phyloP scores from a whole-genome alignment of 2,329 filamentous ascomycete species.

The Saccharata proteae region DNA sequence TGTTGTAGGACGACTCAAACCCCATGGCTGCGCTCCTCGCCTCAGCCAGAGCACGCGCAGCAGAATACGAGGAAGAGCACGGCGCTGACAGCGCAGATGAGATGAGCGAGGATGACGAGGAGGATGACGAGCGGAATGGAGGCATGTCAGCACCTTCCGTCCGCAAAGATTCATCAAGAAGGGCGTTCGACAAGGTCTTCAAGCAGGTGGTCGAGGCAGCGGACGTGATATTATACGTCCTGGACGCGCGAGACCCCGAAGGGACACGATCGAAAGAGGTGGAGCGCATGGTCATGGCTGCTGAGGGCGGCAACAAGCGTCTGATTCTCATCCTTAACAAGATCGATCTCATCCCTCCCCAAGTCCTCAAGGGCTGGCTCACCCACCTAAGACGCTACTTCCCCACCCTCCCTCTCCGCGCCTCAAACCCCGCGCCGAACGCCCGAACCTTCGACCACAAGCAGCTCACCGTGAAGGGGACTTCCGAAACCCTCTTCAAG shows the following conservation, averaged over 20 bases:
- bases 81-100: slow-evolving; percentile 49
- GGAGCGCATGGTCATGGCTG: slow-evolving; percentile 84
- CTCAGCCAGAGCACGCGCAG: slow-evolving; percentile 67
- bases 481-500: slow-evolving; percentile 72
- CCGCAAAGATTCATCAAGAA: slow-evolving; percentile 55
- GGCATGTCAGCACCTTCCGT: slow-evolving; percentile 15
- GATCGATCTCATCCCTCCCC: slow-evolving; percentile 77
- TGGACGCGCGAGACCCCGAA: slow-evolving; percentile 84
- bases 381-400: slow-evolving; percentile 76
- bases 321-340: slow-evolving; percentile 91
- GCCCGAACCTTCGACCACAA: slow-evolving; percentile 89
- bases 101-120: slow-evolving; percentile 43
- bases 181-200: slow-evolving; percentile 90
- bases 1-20: slow-evolving; percentile 49
- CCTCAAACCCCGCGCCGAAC: slow-evolving; percentile 69
- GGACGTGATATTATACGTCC: slow-evolving; percentile 84
- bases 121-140: slow-evolving; percentile 35
- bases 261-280: slow-evolving; percentile 84
- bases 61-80: slow-evolving; percentile 57
- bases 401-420: slow-evolving; percentile 79
- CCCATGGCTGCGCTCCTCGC: slow-evolving; percentile 87
- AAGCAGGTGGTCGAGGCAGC: slow-evolving; percentile 82
- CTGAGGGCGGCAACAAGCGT: slow-evolving; percentile 69
- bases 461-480: slow-evolving; percentile 74
- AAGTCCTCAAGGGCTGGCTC: slow-evolving; percentile 76